These are phyloP conservation scores for Septoria petroselini DNA, from an alignment of 2,329 filamentous ascomycete species.

Conservation along the genomic window DNA sequence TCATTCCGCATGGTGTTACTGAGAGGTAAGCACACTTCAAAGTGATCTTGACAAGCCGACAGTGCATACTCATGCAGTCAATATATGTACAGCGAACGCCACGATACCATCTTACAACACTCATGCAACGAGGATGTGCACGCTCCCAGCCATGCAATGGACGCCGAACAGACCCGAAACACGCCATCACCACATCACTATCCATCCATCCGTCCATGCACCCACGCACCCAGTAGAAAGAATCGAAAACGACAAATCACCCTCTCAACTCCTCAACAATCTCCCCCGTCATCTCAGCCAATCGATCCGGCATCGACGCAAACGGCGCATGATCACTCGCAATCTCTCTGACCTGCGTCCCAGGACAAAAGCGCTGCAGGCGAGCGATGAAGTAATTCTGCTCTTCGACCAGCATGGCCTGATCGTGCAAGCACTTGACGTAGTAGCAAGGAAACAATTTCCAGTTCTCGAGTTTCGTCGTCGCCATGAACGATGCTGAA, in stretches of 20 bases:
- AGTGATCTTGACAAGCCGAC: too few species aligned
- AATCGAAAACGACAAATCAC: too few species aligned
- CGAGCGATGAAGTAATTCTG: slow-evolving; percentile 22
- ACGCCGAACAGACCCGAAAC: neutral
- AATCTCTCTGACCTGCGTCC: slow-evolving; percentile 12
- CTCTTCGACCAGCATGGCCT: slow-evolving; percentile 18
- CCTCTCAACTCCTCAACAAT: slow-evolving; percentile 11
- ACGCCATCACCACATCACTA: too few species aligned
- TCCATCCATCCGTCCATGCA: neutral
- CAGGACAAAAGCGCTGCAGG: neutral
- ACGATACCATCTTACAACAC: neutral
- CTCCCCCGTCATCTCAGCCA: slow-evolving; percentile 15
- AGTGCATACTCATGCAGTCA: too few species aligned
- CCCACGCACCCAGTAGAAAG: neutral
- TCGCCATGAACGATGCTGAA: slow-evolving; percentile 13
- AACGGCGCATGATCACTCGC: slow-evolving; percentile 20
- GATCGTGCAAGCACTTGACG: slow-evolving; percentile 19
- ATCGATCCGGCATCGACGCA: slow-evolving; percentile 10
- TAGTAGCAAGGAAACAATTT: slow-evolving; percentile 14
- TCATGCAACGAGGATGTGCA: neutral
- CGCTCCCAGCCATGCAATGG: neutral
- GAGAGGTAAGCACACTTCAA: too few species aligned
- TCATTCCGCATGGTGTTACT: too few species aligned
- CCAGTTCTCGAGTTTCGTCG: slow-evolving; percentile 17
- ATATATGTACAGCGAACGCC: neutral